Evolutionary conservation across 805 yeast species (phyloP), one percentile per base, ranked within the genome.

Genomic region (Metschnikowia lachancei): DNA sequence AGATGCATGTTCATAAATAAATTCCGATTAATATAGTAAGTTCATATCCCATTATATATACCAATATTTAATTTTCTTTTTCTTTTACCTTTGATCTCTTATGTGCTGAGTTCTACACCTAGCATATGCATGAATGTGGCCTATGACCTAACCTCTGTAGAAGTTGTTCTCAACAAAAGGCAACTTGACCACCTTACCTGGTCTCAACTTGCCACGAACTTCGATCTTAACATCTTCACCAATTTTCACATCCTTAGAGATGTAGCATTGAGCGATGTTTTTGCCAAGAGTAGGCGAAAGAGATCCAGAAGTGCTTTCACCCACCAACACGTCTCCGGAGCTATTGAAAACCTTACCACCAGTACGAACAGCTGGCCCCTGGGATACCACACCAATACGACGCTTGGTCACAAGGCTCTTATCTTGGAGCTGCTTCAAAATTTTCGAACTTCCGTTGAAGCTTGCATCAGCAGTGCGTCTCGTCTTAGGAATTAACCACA

Each of bases 281-380:
- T 78, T 78, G 26, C 85, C 85, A 45, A 86, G 65, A 17, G 77
- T 73, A 59, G 85, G 75, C 53, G 85, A 72, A 45, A 82, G 70
- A 65, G 82, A 58, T 70, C 88, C 73, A 75, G 98, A 63, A 3
- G 74, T 67, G 79, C 82, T 62, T 76, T 76, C 61, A 39, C 83
- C 76, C 62, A 81, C 72, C 50, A 70, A 70, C 30, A 73, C 72
- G 26, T 73, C 69, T 18, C 82, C 82, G 22, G 77, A 80, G n/a
- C 62, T 65, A 42, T 69, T 63, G 53, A 75, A 83, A 12, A 92
- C 77, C 56, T 80, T 80, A 55, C 80, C 73, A 9, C 87, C 89
- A 20, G 83, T 85, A 66, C 99, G 82, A 28, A 98, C 97, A 1
- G 99, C 89, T 10, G 98, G 97, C 1, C 98, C 97, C 53, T 75